Evolutionary conservation across 2,329 filamentous ascomycete species (phyloP).

Genomic region (Clathrospora elynae): DNA sequence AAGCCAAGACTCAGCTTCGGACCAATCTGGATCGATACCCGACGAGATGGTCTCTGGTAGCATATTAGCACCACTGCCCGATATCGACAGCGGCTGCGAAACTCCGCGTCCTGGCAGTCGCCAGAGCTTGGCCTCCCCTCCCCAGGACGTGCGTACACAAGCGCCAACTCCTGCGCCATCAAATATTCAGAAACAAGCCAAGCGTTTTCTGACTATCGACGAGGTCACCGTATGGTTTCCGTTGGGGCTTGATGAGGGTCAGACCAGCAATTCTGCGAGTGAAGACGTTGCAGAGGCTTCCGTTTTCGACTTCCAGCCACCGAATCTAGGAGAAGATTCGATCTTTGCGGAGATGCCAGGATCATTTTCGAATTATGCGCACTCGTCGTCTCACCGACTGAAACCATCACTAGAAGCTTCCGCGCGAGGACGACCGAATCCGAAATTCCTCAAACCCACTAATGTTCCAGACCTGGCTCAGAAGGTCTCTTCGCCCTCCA

Average conservation of each 20-base stretch:
- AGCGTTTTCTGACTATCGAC: slow-evolving; percentile 46
- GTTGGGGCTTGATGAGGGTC: slow-evolving; percentile 30
- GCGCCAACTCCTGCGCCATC: slow-evolving; percentile 3
- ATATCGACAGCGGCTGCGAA: slow-evolving; percentile 46
- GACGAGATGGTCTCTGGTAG: slow-evolving; percentile 40
- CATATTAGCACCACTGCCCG: slow-evolving; percentile 34
- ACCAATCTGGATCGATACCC: slow-evolving; percentile 35
- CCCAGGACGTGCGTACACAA: slow-evolving; percentile 5
- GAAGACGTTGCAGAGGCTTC: slow-evolving; percentile 21
- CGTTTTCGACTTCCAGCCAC: slow-evolving; percentile 30
- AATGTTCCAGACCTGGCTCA: slow-evolving; percentile 13
- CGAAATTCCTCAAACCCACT: slow-evolving; percentile 11
- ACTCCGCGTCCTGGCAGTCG: slow-evolving; percentile 47
- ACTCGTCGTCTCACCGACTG: slow-evolving; percentile 45
- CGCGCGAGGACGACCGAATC: slow-evolving; percentile 21
- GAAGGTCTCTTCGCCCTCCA: slow-evolving; percentile 16
- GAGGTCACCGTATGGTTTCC: slow-evolving; percentile 48
- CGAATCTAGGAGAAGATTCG: slow-evolving; percentile 44
- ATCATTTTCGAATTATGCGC: slow-evolving; percentile 55
- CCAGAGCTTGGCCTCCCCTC: slow-evolving; percentile 31
- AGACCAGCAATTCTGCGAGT: slow-evolving; percentile 2
- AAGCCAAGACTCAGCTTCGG: slow-evolving; percentile 36
- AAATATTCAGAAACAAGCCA: slow-evolving; percentile 29
- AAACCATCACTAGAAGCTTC: slow-evolving; percentile 32
- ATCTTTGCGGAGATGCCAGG: slow-evolving; percentile 53